A percentile compares a stretch with the other conserved stretches of the same genome.
phyloP scores from a whole-genome alignment of 1,284 basidiomycete species.

The Neonothopanus nambi region DNA sequence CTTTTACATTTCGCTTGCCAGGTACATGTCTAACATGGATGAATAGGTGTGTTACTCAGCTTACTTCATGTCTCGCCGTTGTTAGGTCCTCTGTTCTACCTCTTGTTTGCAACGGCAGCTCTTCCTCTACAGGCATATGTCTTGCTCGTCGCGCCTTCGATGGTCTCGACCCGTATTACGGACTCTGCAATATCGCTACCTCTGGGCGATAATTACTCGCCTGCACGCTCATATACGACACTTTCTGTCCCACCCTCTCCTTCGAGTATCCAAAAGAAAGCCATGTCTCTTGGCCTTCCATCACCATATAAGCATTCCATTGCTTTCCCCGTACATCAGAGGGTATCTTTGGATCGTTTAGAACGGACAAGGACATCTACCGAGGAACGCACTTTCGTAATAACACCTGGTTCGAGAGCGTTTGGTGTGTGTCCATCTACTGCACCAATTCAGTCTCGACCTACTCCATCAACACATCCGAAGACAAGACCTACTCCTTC shows the following conservation, averaged over 20 bases:
- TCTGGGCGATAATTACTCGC: neutral
- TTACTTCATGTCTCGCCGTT: neutral
- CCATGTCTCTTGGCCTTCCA: neutral
- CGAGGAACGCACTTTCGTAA: no score
- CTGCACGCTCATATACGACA: no score
- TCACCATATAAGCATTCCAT: neutral
- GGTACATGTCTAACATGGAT: neutral
- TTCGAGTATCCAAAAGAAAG: neutral
- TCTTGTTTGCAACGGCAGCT: conserved; percentile 2
- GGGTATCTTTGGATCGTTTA: neutral
- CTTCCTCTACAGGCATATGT: conserved; percentile 9
- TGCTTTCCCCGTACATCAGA: no score
- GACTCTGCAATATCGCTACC: neutral
- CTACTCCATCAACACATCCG: neutral
- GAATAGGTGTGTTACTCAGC: neutral
- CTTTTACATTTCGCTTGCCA: no score
- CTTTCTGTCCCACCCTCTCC: neutral
- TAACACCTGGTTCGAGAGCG: neutral
- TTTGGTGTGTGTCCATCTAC: neutral
- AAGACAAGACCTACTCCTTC: conserved; percentile 3
- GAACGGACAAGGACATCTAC: neutral
- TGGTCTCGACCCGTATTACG: neutral
- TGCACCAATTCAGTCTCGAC: neutral
- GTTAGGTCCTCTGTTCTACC: conserved; percentile 6
- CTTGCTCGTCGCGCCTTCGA: neutral